phyloP scores from a whole-genome alignment of 2,329 filamentous ascomycete species.

The Colletotrichum sp. region DNA sequence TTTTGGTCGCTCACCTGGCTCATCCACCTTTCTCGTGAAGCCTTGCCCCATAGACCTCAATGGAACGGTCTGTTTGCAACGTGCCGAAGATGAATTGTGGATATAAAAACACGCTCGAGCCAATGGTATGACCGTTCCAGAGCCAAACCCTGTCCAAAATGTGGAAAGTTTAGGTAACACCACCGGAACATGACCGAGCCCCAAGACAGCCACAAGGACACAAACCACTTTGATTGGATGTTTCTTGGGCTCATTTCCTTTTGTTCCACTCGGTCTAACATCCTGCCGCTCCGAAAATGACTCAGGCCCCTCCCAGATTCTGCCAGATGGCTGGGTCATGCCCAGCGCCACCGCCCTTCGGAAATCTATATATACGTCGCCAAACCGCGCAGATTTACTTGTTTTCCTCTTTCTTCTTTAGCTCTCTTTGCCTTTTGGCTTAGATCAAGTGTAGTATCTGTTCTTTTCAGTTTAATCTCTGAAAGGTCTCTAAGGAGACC shows the following conservation, averaged over 20 bases:
- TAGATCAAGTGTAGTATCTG: slow-evolving; percentile 97
- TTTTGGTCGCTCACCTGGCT: not conserved
- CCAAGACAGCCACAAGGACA: not conserved
- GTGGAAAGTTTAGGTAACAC: not conserved
- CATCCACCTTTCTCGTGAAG: not conserved
- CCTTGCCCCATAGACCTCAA: not conserved
- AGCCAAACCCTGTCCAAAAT: not conserved
- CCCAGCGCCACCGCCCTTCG: too few relatives aligned
- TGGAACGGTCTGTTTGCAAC: not conserved
- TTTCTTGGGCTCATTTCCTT: not conserved
- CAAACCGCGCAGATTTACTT: too few relatives aligned
- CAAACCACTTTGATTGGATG: not conserved
- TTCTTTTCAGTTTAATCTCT: slow-evolving; percentile 98
- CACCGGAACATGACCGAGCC: not conserved
- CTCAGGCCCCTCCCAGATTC: too few relatives aligned
- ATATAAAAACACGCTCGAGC: not conserved
- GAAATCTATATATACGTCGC: too few relatives aligned
- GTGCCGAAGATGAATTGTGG: not conserved
- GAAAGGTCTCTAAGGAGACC: slow-evolving; percentile 77
- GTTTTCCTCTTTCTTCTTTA: slow-evolving; percentile 49
- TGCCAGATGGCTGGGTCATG: too few relatives aligned
- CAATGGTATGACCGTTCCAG: rapidly evolving
- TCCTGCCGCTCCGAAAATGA: too few relatives aligned
- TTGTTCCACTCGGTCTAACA: not conserved
- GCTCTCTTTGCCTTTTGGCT: slow-evolving; percentile 65